phyloP scores from a whole-genome alignment of 2,329 filamentous ascomycete species.

The Colletotrichum tofieldiae region DNA sequence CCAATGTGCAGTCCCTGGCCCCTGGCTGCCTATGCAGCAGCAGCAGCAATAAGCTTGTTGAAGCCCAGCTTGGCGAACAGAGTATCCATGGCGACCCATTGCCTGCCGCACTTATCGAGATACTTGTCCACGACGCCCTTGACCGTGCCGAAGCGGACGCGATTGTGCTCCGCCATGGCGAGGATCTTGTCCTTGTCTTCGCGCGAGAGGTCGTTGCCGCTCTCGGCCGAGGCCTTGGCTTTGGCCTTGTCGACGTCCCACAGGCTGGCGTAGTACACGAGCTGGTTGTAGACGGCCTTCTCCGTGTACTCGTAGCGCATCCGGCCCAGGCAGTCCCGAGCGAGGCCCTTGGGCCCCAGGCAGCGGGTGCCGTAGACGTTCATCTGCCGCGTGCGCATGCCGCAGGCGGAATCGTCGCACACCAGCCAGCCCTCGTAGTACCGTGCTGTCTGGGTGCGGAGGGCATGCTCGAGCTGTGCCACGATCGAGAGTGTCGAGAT shows the following conservation, averaged over 20 bases:
- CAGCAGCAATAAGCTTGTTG: conserved; percentile 49
- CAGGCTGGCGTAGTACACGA: conserved; percentile 87
- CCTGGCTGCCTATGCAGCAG: conserved; percentile 7
- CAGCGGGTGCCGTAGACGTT: conserved; percentile 93
- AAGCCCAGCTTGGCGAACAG: conserved; percentile 82
- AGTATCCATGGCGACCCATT: conserved; percentile 95
- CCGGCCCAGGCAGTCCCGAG: conserved; percentile 84
- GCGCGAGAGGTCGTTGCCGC: conserved; percentile 55
- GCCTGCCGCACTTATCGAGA: conserved; percentile 89
- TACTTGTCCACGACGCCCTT: conserved; percentile 86
- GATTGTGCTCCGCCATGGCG: conserved; percentile 86
- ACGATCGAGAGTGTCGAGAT: conserved; percentile 83
- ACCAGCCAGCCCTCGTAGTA: conserved; percentile 96
- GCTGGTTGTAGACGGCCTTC: conserved; percentile 94
- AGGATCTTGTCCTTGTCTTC: conserved; percentile 75
- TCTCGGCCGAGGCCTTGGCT: conserved; percentile 56
- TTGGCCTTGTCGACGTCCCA: conserved; percentile 93
- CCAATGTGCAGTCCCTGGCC: background rate
- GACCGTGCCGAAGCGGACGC: conserved; percentile 81
- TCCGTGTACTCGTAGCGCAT: conserved; percentile 93
- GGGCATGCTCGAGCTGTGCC: conserved; percentile 88
- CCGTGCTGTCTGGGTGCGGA: conserved; percentile 81
- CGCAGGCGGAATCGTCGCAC: conserved; percentile 91
- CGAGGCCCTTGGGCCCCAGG: conserved; percentile 88
- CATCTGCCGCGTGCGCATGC: conserved; percentile 90